Percentiles rank a stretch among this genome's conserved stretches.
These are phyloP conservation scores for Jatropha podagrica DNA, from an alignment of 441 rosid genomes.

Conservation along the genomic window DNA sequence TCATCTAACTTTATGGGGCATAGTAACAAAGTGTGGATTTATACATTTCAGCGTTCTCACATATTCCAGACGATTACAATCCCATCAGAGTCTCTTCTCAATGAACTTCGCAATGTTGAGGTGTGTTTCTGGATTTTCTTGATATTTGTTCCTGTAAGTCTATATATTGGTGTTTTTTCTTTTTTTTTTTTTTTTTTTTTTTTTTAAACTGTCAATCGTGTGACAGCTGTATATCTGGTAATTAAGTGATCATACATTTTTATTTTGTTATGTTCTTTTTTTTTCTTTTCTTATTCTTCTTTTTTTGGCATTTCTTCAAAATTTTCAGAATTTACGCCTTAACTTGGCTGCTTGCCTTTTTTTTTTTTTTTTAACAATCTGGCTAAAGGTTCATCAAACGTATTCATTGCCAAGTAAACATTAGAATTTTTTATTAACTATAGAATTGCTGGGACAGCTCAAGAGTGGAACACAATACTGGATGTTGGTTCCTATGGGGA, in stretches of 20 bases:
- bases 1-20: background rate
- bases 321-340: background rate
- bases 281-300: background rate
- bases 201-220: background rate
- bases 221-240: background rate
- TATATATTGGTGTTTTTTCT: constrained; percentile 8
- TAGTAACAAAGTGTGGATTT: constrained; percentile 9
- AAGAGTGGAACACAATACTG: background rate
- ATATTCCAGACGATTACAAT: constrained; percentile 70
- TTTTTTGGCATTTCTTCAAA: background rate
- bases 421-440: background rate
- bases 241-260: background rate
- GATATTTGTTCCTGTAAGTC: background rate
- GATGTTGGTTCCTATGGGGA: background rate
- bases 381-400: background rate
- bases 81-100: constrained; percentile 93
- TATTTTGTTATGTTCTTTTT: background rate
- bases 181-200: background rate
- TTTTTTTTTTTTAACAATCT: background rate
- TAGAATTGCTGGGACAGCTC: background rate
- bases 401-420: background rate
- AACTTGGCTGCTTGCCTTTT: background rate
- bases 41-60: constrained; percentile 73
- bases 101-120: constrained; percentile 91
- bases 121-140: constrained; percentile 44